Evolutionary conservation across 2,329 filamentous ascomycete genomes (phyloP).

Genomic region (Fusarium irregulare): DNA sequence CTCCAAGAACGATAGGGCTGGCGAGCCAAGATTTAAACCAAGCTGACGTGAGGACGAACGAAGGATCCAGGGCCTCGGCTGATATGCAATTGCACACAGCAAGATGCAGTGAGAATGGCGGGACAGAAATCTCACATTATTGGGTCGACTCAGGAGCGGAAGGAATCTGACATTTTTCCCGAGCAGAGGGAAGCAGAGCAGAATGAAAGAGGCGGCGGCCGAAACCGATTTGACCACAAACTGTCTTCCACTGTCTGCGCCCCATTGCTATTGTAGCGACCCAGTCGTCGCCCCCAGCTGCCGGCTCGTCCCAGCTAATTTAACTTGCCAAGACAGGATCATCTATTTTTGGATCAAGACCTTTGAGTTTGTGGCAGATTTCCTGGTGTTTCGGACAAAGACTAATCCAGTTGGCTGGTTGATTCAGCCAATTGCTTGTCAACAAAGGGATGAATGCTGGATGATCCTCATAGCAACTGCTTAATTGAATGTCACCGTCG

Average conservation of each 20-base stretch:
- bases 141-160: constrained; percentile 6
- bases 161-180: constrained; percentile 4
- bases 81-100: constrained; percentile 1
- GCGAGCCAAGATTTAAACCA: neutral
- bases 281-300: constrained; percentile 15
- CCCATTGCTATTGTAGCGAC: constrained; percentile 31
- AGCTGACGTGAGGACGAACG: constrained; percentile 36
- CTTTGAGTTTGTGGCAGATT: constrained; percentile 31
- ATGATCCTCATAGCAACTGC: constrained; percentile 19
- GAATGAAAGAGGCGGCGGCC: constrained; percentile 14
- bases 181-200: neutral
- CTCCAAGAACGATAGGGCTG: constrained; percentile 7
- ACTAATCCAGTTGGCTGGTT: constrained; percentile 21
- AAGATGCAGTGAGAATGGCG: constrained; percentile 16
- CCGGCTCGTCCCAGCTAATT: constrained; percentile 41
- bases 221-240: constrained; percentile 15
- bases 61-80: constrained; percentile 7
- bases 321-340: constrained; percentile 25
- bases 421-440: constrained; percentile 21
- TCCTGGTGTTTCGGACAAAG: constrained; percentile 40
- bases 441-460: constrained; percentile 27
- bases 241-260: constrained; percentile 30
- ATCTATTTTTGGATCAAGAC: constrained; percentile 42
- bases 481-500: constrained; percentile 26
- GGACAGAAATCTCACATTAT: constrained; percentile 3